A percentile compares a stretch with the other conserved stretches of the same genome.
Evolutionary conservation across 352 stramenopile genomes (phyloP).

Genomic region (Phytophthora nicotianae): DNA sequence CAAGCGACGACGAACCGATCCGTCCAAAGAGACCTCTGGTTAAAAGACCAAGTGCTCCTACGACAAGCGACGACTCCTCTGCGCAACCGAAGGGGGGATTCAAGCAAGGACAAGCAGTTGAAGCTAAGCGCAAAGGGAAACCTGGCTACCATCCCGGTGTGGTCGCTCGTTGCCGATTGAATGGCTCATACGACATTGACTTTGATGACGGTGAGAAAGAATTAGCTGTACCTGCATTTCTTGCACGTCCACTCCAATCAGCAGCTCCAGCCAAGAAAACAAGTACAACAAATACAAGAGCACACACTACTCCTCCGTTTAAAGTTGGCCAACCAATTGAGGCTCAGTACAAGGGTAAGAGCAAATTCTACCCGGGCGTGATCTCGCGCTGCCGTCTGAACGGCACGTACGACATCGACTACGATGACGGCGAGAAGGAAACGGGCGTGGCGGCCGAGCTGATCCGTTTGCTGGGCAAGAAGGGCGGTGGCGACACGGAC

Average conservation of each 20-base stretch:
- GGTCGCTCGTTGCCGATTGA: slow-evolving; percentile 48
- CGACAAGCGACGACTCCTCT: slow-evolving; percentile 48
- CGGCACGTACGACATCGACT: slow-evolving; percentile 80
- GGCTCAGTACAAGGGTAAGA: slow-evolving; percentile 64
- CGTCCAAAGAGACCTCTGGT: slow-evolving; percentile 42
- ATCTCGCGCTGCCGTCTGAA: slow-evolving; percentile 63
- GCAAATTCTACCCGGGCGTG: slow-evolving; percentile 72
- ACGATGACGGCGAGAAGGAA: slow-evolving; percentile 81
- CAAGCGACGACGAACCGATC: slow-evolving; percentile 55
- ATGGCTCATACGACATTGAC: slow-evolving; percentile 79
- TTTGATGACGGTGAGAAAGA: slow-evolving; percentile 75
- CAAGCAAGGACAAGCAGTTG: slow-evolving; percentile 47
- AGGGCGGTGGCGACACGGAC: slow-evolving; percentile 24
- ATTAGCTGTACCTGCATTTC: slow-evolving; percentile 18
- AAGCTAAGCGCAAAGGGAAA: slow-evolving; percentile 61
- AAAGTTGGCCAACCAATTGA: slow-evolving; percentile 58
- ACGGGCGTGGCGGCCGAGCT: slow-evolving; percentile 51
- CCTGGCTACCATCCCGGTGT: slow-evolving; percentile 60
- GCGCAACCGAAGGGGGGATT: slow-evolving; percentile 34
- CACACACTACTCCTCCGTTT: slow-evolving; percentile 16
- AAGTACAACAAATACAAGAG: background rate
- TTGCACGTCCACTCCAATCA: slow-evolving; percentile 6
- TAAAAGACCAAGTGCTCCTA: slow-evolving; percentile 36
- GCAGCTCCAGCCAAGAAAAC: slow-evolving; percentile 2
- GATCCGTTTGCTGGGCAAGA: slow-evolving; percentile 35